Conservation (phyloP, 352 stramenopile species). For the Globisporangium rhizosaccharum region DNA sequence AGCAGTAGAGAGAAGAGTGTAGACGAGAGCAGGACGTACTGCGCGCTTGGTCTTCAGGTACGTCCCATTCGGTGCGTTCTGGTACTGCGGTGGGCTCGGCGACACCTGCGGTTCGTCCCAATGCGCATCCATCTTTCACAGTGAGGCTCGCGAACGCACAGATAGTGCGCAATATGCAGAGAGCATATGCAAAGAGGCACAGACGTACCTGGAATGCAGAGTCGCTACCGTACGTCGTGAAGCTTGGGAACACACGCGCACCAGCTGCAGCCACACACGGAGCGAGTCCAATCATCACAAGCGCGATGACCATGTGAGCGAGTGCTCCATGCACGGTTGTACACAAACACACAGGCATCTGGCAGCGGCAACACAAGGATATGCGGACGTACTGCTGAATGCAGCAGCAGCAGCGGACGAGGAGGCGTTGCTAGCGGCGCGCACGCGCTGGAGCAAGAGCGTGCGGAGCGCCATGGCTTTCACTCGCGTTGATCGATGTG, state of each 20-base stretch:
- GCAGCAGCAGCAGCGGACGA: constrained; percentile 6
- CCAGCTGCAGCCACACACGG: constrained; percentile 19
- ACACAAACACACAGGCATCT: no score
- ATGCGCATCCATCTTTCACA: neutral
- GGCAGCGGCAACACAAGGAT: no score
- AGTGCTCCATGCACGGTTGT: no score
- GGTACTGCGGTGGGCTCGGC: constrained; percentile 64
- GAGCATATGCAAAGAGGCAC: neutral
- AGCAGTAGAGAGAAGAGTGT: neutral
- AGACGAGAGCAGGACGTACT: constrained; percentile 19
- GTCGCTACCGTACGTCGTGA: constrained; percentile 66
- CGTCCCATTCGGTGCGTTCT: constrained; percentile 29
- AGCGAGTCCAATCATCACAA: no score
- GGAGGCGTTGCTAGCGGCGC: constrained; percentile 7
- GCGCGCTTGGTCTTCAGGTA: constrained; percentile 83
- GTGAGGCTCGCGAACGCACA: neutral
- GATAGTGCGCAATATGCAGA: neutral
- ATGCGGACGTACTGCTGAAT: constrained; percentile 24
- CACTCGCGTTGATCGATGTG: neutral
- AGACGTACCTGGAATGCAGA: constrained; percentile 55
- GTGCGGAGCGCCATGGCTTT: constrained; percentile 19
- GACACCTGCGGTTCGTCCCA: constrained; percentile 25
- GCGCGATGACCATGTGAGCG: no score
- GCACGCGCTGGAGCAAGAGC: constrained; percentile 19
- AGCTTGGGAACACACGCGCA: constrained; percentile 72